phyloP scores from a whole-genome alignment of 2,329 filamentous ascomycete species.

The Xylaria hypoxylon region DNA sequence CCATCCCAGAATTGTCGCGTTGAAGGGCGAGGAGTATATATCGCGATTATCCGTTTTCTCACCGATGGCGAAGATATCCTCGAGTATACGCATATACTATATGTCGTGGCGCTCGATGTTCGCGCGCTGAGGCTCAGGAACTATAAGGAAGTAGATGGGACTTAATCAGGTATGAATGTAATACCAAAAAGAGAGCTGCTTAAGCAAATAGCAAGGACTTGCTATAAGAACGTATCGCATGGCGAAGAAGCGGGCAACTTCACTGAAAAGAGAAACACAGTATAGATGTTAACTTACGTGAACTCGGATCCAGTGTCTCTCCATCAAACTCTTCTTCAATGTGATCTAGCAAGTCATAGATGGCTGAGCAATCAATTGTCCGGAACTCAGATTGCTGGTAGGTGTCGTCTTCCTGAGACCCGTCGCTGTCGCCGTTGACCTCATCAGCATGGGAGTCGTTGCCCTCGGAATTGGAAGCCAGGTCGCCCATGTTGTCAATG shows the following conservation, averaged over 20 bases:
- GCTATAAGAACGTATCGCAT: background rate
- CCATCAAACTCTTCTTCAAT: too few relatives aligned
- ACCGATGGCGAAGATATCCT: background rate
- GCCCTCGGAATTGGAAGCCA: slow-evolving; percentile 1
- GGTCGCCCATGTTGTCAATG: too few relatives aligned
- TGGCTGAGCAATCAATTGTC: too few relatives aligned
- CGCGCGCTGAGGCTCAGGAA: background rate
- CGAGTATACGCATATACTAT: slow-evolving; percentile 6
- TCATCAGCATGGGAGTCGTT: slow-evolving; percentile 5
- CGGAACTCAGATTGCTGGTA: too few relatives aligned
- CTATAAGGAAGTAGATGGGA: slow-evolving; percentile 6
- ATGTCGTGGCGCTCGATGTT: background rate
- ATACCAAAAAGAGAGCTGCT: slow-evolving; percentile 4
- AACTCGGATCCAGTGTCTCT: too few relatives aligned
- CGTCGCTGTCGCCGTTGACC: too few relatives aligned
- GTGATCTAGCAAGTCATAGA: too few relatives aligned
- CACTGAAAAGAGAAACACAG: slow-evolving; percentile 6
- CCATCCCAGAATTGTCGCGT: background rate
- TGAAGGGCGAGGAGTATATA: slow-evolving; percentile 2
- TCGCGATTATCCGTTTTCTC: slow-evolving; percentile 4
- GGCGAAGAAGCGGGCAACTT: slow-evolving; percentile 3
- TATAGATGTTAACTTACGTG: slow-evolving; percentile 4
- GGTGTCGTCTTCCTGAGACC: too few relatives aligned
- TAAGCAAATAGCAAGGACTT: slow-evolving; percentile 2
- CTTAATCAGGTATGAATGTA: background rate